Evolutionary conservation across 768 basidiomycete species (phyloP), one percentile per base, ranked within the genome.

Genomic region (Hypsizygus marmoreus): DNA sequence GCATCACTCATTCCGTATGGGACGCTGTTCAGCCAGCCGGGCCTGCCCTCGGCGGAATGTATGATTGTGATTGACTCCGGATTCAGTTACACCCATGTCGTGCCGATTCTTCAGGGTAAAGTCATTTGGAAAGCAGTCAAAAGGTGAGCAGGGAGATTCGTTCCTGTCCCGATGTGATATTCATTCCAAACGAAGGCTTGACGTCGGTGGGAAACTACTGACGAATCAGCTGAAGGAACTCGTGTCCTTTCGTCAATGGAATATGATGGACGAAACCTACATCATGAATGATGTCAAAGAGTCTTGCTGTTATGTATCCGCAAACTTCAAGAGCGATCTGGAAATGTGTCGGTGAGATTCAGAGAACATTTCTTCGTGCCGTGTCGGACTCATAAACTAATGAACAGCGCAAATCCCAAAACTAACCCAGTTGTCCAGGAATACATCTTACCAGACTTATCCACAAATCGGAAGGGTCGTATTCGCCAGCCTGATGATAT

Each of bases 191-290:
- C 26, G 40, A 64, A 95, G 95, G 60, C 82, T 98, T 65, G 93
- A 97, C 60, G 85, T 97, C 13, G 95, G 95, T 40, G 95, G 95
- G 36, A 97, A 98, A 69, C 77, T 98, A 8, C 66, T 98, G 46
- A 97, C 95, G 19, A 97, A 98, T 67, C 90, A 95, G 40, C 78
- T 98, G 17, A 97, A 97, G 61, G 91, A 95, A 60, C 76, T 95
- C 34, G 81, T 95, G 4, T 95, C 93, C 10, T 97, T 89, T 64
- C 84, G 95, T 33, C 95, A 97, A 61, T 97, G 91, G 90, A 91
- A 97, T 65, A 92, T 97, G 90, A 94, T 95, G 85, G 93, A 97
- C 59, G 88, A 97, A 64, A 95, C 92, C 2, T 82, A 87, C 64
- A 88, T 97, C 61, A 86, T 97, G 74, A 94, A 95, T 69, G 80